These are phyloP conservation scores for Emmonsiellopsis sp. DNA, from an alignment of 2,329 filamentous ascomycete species.

Conservation along the genomic window DNA sequence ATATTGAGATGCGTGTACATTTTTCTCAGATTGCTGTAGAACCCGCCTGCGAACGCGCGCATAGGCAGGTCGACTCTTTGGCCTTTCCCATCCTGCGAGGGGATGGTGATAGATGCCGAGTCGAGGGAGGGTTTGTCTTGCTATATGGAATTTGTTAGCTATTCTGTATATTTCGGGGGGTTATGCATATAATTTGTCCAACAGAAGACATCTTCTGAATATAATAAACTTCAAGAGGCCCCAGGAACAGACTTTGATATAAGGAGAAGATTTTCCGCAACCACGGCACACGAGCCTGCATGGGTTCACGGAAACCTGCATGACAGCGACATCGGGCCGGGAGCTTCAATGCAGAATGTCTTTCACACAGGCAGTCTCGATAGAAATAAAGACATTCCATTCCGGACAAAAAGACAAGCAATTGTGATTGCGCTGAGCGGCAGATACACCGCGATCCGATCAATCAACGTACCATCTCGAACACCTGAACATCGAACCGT, in stretches of 20 bases:
- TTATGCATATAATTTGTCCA: background rate
- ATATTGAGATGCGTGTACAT: constrained; percentile 51
- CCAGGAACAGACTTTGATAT: too few relatives aligned
- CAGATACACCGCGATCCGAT: background rate
- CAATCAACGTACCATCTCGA: constrained; percentile 35
- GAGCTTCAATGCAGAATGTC: too few relatives aligned
- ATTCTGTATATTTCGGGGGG: background rate
- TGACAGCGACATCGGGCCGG: too few relatives aligned
- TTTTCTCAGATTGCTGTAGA: constrained; percentile 46
- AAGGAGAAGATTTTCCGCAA: too few relatives aligned
- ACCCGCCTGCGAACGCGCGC: constrained; percentile 44
- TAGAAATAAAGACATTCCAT: background rate
- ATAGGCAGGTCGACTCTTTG: constrained; percentile 42
- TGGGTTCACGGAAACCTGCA: too few relatives aligned
- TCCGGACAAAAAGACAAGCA: background rate
- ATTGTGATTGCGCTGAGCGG: background rate
- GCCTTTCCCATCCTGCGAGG: constrained; percentile 13
- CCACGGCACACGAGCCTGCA: too few relatives aligned
- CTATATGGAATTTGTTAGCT: constrained; percentile 23
- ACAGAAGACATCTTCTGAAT: background rate
- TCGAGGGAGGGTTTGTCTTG: constrained; percentile 37
- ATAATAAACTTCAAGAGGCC: background rate
- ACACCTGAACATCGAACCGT: constrained; percentile 36
- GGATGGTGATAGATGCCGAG: constrained; percentile 35
- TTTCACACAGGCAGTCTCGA: too few relatives aligned